A percentile compares a stretch with the other conserved stretches of the same genome.
These are phyloP conservation scores for Cordyceps farinosa DNA, from an alignment of 2,329 filamentous ascomycete species.

Conservation along the genomic window DNA sequence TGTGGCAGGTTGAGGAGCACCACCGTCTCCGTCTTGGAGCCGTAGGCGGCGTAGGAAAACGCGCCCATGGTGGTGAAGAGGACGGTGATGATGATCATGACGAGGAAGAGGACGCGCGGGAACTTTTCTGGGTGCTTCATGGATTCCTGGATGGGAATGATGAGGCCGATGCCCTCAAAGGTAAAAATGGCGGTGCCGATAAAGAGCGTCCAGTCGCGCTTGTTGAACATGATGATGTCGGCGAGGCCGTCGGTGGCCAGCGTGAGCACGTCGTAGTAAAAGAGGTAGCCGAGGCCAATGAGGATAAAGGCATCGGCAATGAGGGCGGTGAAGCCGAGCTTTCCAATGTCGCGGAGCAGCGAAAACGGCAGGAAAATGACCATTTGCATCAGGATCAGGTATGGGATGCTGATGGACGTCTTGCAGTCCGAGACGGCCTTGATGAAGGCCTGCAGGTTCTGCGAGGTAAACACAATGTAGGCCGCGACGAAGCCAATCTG, in stretches of 20 bases:
- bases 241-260: slow-evolving; percentile 71
- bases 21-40: slow-evolving; percentile 91
- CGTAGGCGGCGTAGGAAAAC: slow-evolving; percentile 92
- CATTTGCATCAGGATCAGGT: slow-evolving; percentile 91
- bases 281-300: slow-evolving; percentile 85
- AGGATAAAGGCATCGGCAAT: slow-evolving; percentile 94
- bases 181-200: slow-evolving; percentile 99
- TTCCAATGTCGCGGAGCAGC: slow-evolving; percentile 91
- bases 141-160: slow-evolving; percentile 96
- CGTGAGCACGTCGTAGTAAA: slow-evolving; percentile 90
- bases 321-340: slow-evolving; percentile 91
- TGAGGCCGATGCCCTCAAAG: slow-evolving; percentile 94
- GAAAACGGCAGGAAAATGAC: slow-evolving; percentile 92
- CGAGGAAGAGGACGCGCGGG: slow-evolving; percentile 76
- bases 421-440: slow-evolving; percentile 85
- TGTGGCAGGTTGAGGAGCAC: slow-evolving; percentile 95
- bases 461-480: slow-evolving; percentile 94
- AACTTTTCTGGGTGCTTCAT: slow-evolving; percentile 93
- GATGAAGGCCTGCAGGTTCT: slow-evolving; percentile 93
- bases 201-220: slow-evolving; percentile 90
- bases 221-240: slow-evolving; percentile 88
- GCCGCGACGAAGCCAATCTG: slow-evolving; percentile 93
- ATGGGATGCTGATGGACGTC: slow-evolving; percentile 79
- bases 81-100: slow-evolving; percentile 93
- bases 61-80: slow-evolving; percentile 90